These are phyloP conservation scores for Salix koriyanagi DNA, from an alignment of 345 rosid genomes.

Conservation along the genomic window DNA sequence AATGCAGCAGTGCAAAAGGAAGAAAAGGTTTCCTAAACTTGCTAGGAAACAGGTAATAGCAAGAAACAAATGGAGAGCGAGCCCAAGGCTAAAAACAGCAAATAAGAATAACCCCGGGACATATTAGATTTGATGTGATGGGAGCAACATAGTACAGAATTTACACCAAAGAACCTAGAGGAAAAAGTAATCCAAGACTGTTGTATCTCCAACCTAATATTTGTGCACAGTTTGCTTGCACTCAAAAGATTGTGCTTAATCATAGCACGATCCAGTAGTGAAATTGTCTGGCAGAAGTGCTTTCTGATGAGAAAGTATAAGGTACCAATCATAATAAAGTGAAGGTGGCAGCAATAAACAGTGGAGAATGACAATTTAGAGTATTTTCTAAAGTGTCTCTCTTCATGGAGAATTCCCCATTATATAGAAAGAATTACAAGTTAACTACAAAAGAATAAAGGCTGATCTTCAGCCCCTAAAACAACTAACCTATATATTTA, in stretches of 20 bases:
- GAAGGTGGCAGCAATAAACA: slow-evolving; percentile 5
- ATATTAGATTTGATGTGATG: background rate
- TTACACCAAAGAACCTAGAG: too few relatives aligned
- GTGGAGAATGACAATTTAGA: background rate
- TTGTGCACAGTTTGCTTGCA: too few relatives aligned
- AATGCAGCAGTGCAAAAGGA: background rate
- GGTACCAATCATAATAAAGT: background rate
- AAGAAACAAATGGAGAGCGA: background rate
- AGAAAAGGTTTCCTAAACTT: background rate
- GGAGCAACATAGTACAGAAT: background rate
- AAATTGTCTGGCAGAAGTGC: slow-evolving; percentile 90
- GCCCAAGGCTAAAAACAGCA: background rate
- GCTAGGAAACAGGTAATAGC: background rate
- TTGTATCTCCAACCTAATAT: too few relatives aligned
- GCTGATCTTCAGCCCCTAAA: too few relatives aligned
- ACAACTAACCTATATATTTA: too few relatives aligned
- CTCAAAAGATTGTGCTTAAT: slow-evolving; percentile 69
- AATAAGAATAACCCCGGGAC: background rate
- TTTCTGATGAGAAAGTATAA: slow-evolving; percentile 51
- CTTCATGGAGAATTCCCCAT: too few relatives aligned
- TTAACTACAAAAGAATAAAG: too few relatives aligned
- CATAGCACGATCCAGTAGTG: slow-evolving; percentile 94
- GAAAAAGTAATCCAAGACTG: too few relatives aligned
- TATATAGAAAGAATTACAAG: too few relatives aligned
- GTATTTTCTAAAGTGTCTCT: too few relatives aligned